A percentile compares a stretch with the other conserved stretches of the same genome.
Conservation (phyloP, 1,284 basidiomycete genomes). For the Pyrrhoderma noxium region DNA sequence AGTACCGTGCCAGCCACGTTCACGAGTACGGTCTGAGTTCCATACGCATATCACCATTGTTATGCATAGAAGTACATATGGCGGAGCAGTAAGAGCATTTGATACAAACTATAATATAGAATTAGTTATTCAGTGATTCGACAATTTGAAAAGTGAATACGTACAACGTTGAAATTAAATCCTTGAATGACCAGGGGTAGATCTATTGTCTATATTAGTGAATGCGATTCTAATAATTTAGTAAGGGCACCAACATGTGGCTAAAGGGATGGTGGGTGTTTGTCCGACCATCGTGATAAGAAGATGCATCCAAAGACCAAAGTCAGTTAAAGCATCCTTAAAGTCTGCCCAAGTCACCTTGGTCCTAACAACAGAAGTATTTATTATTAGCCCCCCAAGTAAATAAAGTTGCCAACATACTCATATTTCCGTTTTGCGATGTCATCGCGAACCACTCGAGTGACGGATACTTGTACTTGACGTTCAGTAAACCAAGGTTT, state of each 20-base stretch:
- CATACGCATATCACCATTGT: constrained; percentile 29
- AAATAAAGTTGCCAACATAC: constrained; percentile 18
- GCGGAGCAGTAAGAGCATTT: constrained; percentile 34
- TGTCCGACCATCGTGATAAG: constrained; percentile 29
- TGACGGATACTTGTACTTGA: constrained; percentile 30
- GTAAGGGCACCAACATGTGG: constrained; percentile 27
- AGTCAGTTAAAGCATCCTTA: constrained; percentile 29
- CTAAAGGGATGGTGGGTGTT: constrained; percentile 31
- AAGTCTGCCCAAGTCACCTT: constrained; percentile 30
- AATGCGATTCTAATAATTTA: not conserved
- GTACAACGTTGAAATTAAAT: constrained; percentile 30
- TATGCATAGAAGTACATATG: constrained; percentile 31
- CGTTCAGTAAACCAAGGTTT: constrained; percentile 30
- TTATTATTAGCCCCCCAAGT: not conserved
- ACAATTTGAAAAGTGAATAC: not conserved
- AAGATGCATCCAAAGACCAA: constrained; percentile 31
- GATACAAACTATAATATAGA: constrained; percentile 24
- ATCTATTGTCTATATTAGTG: constrained; percentile 22
- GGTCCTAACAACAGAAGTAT: constrained; percentile 21
- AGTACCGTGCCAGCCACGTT: constrained; percentile 31
- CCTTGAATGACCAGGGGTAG: constrained; percentile 34
- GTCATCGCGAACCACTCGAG: constrained; percentile 32
- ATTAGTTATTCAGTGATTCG: not conserved
- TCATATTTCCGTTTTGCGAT: constrained; percentile 31
- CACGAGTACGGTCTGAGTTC: constrained; percentile 30